A percentile compares a stretch with the other conserved stretches of the same genome.
Evolutionary conservation across 139 green algal genomes (phyloP).

Genomic region (Chlamydomonas sp.): DNA sequence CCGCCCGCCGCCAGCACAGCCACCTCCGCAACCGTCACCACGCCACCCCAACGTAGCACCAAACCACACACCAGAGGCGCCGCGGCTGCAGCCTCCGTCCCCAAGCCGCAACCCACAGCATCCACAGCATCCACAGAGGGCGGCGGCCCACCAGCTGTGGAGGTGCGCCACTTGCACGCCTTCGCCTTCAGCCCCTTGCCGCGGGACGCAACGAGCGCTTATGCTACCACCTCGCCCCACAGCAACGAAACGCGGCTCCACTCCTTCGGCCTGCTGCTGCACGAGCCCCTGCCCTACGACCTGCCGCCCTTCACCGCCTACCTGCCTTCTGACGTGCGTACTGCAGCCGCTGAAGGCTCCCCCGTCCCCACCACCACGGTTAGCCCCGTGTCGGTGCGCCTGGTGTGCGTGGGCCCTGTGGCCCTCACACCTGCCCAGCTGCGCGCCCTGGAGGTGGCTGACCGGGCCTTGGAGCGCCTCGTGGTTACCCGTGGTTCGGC

Average conservation of each 20-base stretch:
- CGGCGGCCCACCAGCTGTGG: too few relatives aligned
- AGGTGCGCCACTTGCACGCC: not conserved
- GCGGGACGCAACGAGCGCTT: not conserved
- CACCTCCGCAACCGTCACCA: too few relatives aligned
- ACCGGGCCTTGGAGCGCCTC: not conserved
- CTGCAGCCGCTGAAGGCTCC: not conserved
- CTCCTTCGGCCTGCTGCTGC: not conserved
- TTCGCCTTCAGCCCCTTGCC: not conserved
- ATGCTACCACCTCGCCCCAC: not conserved
- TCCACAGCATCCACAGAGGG: not conserved
- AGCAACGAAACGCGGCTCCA: not conserved
- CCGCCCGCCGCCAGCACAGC: not conserved
- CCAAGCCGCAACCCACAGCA: too few relatives aligned
- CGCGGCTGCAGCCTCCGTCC: too few relatives aligned
- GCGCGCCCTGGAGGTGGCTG: not conserved
- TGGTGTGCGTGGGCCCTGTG: not conserved
- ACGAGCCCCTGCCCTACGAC: not conserved
- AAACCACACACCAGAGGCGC: too few relatives aligned
- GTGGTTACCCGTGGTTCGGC: not conserved
- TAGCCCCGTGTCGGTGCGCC: not conserved
- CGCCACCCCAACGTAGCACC: too few relatives aligned
- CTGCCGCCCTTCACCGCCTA: not conserved
- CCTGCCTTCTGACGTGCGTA: not conserved
- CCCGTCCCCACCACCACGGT: not conserved
- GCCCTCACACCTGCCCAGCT: not conserved